Base-by-base conservation (phyloP, 345 rosid genomes). In the Populus simonii region DNA sequence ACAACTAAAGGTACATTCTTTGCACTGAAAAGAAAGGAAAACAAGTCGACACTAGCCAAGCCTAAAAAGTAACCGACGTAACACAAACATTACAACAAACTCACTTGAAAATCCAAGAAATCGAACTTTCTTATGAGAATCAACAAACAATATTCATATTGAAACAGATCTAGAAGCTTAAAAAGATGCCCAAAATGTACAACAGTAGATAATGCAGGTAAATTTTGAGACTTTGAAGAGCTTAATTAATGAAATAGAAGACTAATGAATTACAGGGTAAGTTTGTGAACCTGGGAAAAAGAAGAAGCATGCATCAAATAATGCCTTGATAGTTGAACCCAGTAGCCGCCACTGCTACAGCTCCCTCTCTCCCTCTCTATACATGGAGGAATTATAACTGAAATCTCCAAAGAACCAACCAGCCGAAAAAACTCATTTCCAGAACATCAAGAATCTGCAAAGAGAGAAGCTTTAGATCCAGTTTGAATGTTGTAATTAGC, bases 1-100 rank as follows among this genome's bases (percentile, higher is more conserved):
- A 83, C 85, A 74, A 77, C 80, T 75, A 8, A 72, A 74, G 72
- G 69, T 66, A 43, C 74, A 67, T 66, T 31, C 6, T 67, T 67
- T 71, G 23, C 36, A 35, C 80, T 72, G 62, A 53, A 66, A 65
- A 18, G 51, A 29, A 59, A 71, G 20, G 70, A 75, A 76, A 55
- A 33, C 47, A 27, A 72, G 8, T 73, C 6, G 59, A 73, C 69
- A 70, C 80, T 68, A 62, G 62, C 41, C 65, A 71, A 61, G 75
- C 41, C 35, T 27, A 8, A 43, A 41, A 27, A 33, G 49, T 27
- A 43, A 77, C 65, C 29, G 18, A 53, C 38, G 66, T 2, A 67
- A 13, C 31, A 33, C 72, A 68, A 62, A 61, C 61, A 61, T 61
- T 59, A 5, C 59, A 67, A 20, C 43, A 70, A 70, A 70, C 51